Evolutionary conservation across 2,329 filamentous ascomycete species (phyloP).

Genomic region (Diaporthe amygdali): DNA sequence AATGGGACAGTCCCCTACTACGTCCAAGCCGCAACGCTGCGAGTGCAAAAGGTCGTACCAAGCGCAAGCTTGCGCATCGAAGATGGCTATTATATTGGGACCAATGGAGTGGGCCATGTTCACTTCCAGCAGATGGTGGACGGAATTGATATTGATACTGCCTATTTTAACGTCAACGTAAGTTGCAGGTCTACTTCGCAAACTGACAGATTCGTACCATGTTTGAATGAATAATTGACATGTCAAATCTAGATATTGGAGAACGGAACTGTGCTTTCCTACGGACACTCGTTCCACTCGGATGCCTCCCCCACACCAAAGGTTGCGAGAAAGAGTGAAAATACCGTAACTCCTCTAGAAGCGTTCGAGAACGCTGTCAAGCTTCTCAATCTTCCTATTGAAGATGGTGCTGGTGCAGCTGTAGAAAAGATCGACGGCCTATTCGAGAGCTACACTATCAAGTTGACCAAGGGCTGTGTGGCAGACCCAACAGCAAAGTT

Average conservation of each 20-base stretch:
- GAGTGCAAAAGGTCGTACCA: not conserved
- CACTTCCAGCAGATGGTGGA: not conserved
- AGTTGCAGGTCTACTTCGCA: not conserved
- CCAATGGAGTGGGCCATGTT: not conserved
- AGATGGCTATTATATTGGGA: not conserved
- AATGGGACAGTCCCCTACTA: not conserved
- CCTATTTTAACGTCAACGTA: not conserved
- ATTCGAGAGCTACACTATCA: not conserved
- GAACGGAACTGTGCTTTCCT: not conserved
- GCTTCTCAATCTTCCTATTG: not conserved
- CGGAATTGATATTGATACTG: not conserved
- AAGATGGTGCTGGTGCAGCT: too few species aligned
- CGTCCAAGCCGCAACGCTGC: not conserved
- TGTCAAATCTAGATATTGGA: not conserved
- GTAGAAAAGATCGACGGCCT: not conserved
- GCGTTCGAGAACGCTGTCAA: not conserved
- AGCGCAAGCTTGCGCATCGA: not conserved
- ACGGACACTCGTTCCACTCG: not conserved
- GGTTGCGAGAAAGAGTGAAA: not conserved
- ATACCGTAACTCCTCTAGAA: not conserved
- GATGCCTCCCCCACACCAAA: not conserved
- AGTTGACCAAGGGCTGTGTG: not conserved
- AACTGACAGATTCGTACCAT: not conserved
- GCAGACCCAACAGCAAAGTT: not conserved
- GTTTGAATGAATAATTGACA: not conserved